Percentiles rank a stretch among this genome's conserved stretches.
These are phyloP conservation scores for Protomyces arabidopsidicola DNA, from an alignment of 1,139 yeast species.

Conservation along the genomic window DNA sequence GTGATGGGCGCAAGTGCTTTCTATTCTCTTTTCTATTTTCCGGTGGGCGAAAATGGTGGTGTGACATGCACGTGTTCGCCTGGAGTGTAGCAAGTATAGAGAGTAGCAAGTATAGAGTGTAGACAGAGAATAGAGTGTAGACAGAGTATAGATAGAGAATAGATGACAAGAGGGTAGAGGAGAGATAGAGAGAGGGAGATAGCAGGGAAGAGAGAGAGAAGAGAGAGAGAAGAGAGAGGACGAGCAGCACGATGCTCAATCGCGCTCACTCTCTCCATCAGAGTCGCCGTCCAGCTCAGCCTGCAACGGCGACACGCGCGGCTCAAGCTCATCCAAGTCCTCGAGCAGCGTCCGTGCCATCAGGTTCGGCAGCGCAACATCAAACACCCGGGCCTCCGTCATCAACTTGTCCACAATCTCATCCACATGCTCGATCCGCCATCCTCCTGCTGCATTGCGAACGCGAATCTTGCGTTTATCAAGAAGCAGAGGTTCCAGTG, in stretches of 20 bases:
- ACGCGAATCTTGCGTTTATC: slow-evolving; percentile 55
- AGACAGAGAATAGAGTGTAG: not conserved
- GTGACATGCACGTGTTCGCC: not conserved
- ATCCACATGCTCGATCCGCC: slow-evolving; percentile 51
- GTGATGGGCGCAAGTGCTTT: too few species aligned
- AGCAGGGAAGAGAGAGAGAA: too few species aligned
- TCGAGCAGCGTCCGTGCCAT: slow-evolving; percentile 44
- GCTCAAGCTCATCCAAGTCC: slow-evolving; percentile 42
- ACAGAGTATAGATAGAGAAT: not conserved
- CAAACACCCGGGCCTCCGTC: slow-evolving; percentile 51
- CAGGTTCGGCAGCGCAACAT: slow-evolving; percentile 58
- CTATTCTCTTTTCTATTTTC: too few species aligned
- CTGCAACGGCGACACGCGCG: slow-evolving; percentile 40
- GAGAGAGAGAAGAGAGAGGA: too few species aligned
- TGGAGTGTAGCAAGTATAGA: too few species aligned
- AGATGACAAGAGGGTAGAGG: too few species aligned
- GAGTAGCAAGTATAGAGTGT: too few species aligned
- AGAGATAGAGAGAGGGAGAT: too few species aligned
- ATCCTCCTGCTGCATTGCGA: slow-evolving; percentile 36
- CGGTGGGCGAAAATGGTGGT: not conserved
- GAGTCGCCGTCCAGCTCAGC: slow-evolving; percentile 36
- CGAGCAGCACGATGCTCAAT: too few species aligned
- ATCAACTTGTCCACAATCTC: slow-evolving; percentile 56
- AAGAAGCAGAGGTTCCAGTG: slow-evolving; percentile 50
- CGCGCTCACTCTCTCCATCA: not conserved